Evolutionary conservation across 73 alveolate genomes (phyloP).

Genomic region (Paramecium bursaria): DNA sequence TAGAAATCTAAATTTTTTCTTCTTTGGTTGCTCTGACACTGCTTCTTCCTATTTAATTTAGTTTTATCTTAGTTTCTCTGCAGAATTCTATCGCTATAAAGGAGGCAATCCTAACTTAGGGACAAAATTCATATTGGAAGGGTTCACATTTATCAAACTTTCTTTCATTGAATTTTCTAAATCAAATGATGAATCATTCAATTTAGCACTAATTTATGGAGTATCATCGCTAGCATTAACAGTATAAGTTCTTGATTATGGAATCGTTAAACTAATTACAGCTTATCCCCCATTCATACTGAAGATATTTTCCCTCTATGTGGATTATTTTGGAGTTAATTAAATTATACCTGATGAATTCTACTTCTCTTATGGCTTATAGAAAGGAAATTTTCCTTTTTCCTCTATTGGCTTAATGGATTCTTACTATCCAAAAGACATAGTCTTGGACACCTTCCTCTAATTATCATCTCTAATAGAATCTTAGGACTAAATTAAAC

Average conservation of each 20-base stretch:
- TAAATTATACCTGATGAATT: no score
- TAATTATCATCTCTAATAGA: slow-evolving; percentile 14
- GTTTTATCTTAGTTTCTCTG: background rate
- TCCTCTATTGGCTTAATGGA: background rate
- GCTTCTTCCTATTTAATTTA: background rate
- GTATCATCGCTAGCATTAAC: slow-evolving; percentile 29
- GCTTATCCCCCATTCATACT: background rate
- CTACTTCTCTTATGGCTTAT: no score
- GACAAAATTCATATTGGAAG: no score
- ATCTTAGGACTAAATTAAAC: slow-evolving; percentile 17
- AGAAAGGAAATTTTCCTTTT: slow-evolving; percentile 5
- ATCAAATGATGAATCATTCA: slow-evolving; percentile 51
- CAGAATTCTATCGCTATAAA: slow-evolving; percentile 15
- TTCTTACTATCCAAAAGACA: slow-evolving; percentile 2
- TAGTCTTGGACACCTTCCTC: background rate
- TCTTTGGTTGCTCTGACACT: slow-evolving; percentile 31
- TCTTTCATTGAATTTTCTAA: slow-evolving; percentile 49
- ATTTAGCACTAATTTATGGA: slow-evolving; percentile 32
- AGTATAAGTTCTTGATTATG: slow-evolving; percentile 15
- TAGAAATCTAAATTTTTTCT: slow-evolving; percentile 29
- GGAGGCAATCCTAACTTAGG: background rate
- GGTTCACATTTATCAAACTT: background rate
- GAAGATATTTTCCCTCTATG: slow-evolving; percentile 16
- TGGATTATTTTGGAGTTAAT: no score
- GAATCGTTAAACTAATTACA: slow-evolving; percentile 15